Base-by-base conservation (phyloP, 176 grass and related monocot species). In the Raddia distichophylla region DNA sequence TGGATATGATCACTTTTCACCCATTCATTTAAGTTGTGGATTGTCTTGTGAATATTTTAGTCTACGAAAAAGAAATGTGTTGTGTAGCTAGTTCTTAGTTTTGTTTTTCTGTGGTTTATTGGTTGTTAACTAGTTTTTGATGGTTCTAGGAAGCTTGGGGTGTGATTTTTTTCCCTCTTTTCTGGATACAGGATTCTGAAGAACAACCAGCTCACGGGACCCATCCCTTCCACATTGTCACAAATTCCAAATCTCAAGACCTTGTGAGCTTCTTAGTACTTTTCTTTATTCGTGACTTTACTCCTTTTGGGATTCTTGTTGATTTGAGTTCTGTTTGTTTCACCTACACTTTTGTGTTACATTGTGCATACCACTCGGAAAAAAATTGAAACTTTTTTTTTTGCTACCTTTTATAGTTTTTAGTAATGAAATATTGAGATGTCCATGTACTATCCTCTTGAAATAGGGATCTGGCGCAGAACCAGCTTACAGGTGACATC, bases 161-260 rank as follows among this genome's bases (percentile, higher is more conserved):
- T 86, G 35, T 75, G 74, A 76, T 40, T 75, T 14, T 12, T 60
- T 32, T 75, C 51, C 77, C 60, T 73, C 37, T 81, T 47, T 81
- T 72, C 11, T 74, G 68, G 74, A 56, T 86, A 78, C 75, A 99
- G 97, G 60, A 99, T 91, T 70, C 72, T 99, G 91, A 99, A 99
- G 89, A 96, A 91, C 86, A 99, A 96, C 83, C 85, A 93, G 71
- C 78, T 99, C 76, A 93, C 93, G 54, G 96, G 97, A 7, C 97
- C 97, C 78, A 99, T 99, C 43, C 97, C 97, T 88, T 95, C 97
- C 69, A 99, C 97, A 17, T 48, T 99, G 83, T 99, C 97, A 72
- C 97, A 99, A 75, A 96, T 96, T 80, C 97, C 97, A 76, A 99
- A 95, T 87, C 93, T 99, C 40, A 95, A 93, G 72, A 93, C 80